These are phyloP conservation scores for Hyphodiscus sp. DNA, from an alignment of 2,329 filamentous ascomycete genomes.

Conservation along the genomic window DNA sequence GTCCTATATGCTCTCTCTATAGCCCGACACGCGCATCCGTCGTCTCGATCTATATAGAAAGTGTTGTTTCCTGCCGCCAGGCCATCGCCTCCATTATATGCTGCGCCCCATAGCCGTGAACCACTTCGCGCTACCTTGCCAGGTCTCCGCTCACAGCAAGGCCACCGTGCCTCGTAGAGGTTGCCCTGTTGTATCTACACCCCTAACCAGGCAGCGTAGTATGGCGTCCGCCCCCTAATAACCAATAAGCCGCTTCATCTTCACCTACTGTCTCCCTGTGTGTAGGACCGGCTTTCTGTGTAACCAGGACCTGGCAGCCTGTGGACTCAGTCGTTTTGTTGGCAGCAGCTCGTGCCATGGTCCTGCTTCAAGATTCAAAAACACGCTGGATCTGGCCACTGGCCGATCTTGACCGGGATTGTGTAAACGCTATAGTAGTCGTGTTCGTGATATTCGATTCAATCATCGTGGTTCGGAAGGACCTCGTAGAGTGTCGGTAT, in stretches of 20 bases:
- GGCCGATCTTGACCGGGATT: too few relatives aligned
- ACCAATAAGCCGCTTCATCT: conserved; percentile 7
- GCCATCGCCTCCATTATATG: conserved; percentile 14
- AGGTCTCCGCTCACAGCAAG: conserved; percentile 9
- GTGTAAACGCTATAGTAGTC: too few relatives aligned
- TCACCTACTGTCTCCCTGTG: conserved; percentile 5
- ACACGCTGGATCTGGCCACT: too few relatives aligned
- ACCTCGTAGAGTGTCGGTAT: neutral
- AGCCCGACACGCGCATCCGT: conserved; percentile 12
- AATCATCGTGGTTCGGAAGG: neutral
- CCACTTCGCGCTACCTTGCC: conserved; percentile 13
- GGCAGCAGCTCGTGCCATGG: too few relatives aligned
- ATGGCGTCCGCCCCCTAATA: conserved; percentile 9
- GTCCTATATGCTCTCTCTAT: conserved; percentile 4
- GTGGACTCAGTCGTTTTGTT: too few relatives aligned
- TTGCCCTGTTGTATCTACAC: conserved; percentile 5
- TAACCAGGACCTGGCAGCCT: too few relatives aligned
- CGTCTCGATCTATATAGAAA: conserved; percentile 12
- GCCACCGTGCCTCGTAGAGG: conserved; percentile 13
- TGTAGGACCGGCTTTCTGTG: too few relatives aligned
- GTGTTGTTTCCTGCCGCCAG: conserved; percentile 3
- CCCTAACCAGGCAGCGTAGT: conserved; percentile 10
- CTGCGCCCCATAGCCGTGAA: conserved; percentile 7
- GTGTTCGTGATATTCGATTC: neutral
- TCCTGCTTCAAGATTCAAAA: too few relatives aligned